Percentiles rank a stretch among this genome's conserved stretches.
phyloP scores from a whole-genome alignment of 768 basidiomycete genomes.

The Paxillus ammoniavirescens region DNA sequence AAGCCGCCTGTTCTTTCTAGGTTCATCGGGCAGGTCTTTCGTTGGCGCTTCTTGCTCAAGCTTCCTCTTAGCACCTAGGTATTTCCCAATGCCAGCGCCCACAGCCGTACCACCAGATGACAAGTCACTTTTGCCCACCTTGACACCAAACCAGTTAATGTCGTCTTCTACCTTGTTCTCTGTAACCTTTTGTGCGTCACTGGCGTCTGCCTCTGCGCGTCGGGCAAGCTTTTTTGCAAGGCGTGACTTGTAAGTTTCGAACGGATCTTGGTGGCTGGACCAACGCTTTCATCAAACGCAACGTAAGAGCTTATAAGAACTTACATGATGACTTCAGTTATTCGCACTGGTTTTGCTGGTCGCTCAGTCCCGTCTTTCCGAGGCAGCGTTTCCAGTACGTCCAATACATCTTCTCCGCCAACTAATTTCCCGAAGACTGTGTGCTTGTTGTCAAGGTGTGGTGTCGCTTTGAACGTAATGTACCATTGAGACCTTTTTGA shows the following conservation, averaged over 20 bases:
- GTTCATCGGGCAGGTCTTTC: slow-evolving; percentile 38
- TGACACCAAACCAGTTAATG: slow-evolving; percentile 87
- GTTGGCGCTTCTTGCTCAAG: slow-evolving; percentile 25
- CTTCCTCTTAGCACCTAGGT: slow-evolving; percentile 58
- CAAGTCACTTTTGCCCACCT: slow-evolving; percentile 55
- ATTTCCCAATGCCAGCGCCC: slow-evolving; percentile 70
- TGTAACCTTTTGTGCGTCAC: slow-evolving; percentile 27
- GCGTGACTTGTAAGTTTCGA: slow-evolving; percentile 86
- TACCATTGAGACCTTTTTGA: slow-evolving; percentile 83
- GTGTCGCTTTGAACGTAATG: slow-evolving; percentile 79
- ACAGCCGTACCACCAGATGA: slow-evolving; percentile 28
- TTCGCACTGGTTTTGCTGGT: slow-evolving; percentile 80
- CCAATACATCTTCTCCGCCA: slow-evolving; percentile 89
- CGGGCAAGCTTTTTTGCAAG: slow-evolving; percentile 72
- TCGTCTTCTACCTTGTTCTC: slow-evolving; percentile 65
- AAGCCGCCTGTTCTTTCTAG: slow-evolving; percentile 76
- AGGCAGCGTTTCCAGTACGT: slow-evolving; percentile 78
- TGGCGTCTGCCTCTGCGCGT: slow-evolving; percentile 36
- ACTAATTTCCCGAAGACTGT: slow-evolving; percentile 98
- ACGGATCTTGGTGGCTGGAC: slow-evolving; percentile 87
- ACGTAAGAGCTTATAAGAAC: slow-evolving; percentile 25
- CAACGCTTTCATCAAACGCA: slow-evolving; percentile 7
- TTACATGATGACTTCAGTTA: slow-evolving; percentile 85
- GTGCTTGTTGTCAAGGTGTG: slow-evolving; percentile 90
- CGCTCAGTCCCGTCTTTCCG: slow-evolving; percentile 84